phyloP scores from a whole-genome alignment of 2,329 filamentous ascomycete species.

The Fusarium fracticaudum region DNA sequence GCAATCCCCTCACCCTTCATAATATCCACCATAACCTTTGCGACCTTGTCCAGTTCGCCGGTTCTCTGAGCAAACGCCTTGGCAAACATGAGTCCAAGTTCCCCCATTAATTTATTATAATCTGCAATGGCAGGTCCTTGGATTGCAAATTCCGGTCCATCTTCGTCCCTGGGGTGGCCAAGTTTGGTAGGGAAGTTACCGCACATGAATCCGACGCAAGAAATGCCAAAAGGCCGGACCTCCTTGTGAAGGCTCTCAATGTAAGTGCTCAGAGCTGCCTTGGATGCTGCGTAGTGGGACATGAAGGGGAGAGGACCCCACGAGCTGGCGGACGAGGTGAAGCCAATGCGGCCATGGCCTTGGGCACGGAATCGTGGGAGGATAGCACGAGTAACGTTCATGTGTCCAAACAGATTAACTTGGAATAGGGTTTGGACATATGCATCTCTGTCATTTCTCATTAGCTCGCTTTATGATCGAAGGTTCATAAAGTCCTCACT shows the following conservation, averaged over 20 bases:
- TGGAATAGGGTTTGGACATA: background rate
- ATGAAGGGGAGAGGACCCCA: background rate
- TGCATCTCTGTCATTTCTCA: background rate
- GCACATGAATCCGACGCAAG: background rate
- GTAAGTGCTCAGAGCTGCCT: background rate
- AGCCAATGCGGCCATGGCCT: background rate
- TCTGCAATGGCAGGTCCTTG: background rate
- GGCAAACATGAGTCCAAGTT: background rate
- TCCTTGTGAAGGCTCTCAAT: background rate
- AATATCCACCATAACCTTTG: background rate
- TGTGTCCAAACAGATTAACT: background rate
- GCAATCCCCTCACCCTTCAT: background rate
- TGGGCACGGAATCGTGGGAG: background rate
- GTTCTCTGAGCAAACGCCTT: background rate
- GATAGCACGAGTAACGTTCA: background rate
- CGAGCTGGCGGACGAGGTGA: background rate
- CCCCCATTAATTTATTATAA: background rate
- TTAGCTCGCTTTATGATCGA: background rate
- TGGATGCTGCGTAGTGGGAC: background rate
- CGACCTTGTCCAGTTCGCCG: background rate
- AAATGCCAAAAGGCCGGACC: background rate
- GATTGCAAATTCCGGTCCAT: background rate
- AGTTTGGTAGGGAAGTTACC: background rate
- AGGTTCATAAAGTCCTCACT: background rate
- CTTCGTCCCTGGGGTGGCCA: background rate